These are phyloP conservation scores for Phytophthora tubulina DNA, from an alignment of 352 stramenopile genomes.

Conservation along the genomic window DNA sequence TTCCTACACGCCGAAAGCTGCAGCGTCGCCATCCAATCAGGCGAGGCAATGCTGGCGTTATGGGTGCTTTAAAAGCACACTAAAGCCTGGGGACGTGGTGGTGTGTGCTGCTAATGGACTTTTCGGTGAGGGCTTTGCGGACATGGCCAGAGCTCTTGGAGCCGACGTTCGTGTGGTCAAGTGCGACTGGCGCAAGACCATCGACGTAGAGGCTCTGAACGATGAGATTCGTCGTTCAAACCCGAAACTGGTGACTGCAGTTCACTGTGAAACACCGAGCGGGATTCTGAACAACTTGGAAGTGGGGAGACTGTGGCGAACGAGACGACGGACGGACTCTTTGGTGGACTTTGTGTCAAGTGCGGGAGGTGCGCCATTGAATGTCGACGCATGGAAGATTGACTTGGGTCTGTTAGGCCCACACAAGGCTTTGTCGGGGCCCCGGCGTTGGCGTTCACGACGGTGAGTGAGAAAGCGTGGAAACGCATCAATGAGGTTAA, in stretches of 20 bases:
- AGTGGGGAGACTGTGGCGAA: constrained; percentile 49
- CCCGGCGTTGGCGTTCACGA: constrained; percentile 56
- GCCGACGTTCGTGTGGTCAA: constrained; percentile 53
- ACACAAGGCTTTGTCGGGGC: constrained; percentile 61
- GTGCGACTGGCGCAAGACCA: constrained; percentile 50
- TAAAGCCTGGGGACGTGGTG: constrained; percentile 52
- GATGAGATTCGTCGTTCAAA: constrained; percentile 50
- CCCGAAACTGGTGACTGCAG: constrained; percentile 60
- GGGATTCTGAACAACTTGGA: constrained; percentile 55
- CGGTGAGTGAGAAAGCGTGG: constrained; percentile 62
- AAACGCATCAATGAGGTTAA: constrained; percentile 51
- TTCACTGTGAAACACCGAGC: constrained; percentile 67
- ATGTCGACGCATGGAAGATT: constrained; percentile 55
- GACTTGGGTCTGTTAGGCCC: constrained; percentile 57
- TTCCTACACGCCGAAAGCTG: constrained; percentile 47
- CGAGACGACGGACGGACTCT: constrained; percentile 60
- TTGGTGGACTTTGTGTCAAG: constrained; percentile 71
- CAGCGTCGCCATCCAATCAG: constrained; percentile 61
- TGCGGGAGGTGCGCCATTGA: constrained; percentile 45
- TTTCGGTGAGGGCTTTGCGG: constrained; percentile 60
- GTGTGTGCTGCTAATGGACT: constrained; percentile 59
- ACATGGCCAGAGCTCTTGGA: constrained; percentile 53
- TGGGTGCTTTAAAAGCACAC: constrained; percentile 64
- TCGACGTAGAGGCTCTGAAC: constrained; percentile 49
- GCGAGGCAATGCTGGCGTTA: constrained; percentile 64